Conservation (phyloP, 2,329 filamentous ascomycete species). For the Fusarium multiceps region DNA sequence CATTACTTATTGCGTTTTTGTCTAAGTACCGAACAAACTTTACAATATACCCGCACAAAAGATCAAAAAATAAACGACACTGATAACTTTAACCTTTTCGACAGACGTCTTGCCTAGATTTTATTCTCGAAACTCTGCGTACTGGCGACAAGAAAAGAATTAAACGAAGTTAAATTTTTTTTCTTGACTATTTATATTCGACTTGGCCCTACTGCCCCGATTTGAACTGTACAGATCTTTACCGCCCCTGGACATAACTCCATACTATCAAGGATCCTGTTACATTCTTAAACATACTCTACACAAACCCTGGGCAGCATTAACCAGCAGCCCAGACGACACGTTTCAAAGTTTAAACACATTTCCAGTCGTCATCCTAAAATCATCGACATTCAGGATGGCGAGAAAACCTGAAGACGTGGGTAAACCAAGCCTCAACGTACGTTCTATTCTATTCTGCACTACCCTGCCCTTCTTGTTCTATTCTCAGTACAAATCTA, state of each 20-base stretch:
- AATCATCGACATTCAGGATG: neutral
- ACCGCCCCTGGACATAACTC: constrained; percentile 40
- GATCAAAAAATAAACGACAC: neutral
- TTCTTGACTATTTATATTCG: neutral
- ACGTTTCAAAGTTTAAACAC: neutral
- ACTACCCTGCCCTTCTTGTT: neutral
- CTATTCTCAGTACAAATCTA: neutral
- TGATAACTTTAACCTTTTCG: neutral
- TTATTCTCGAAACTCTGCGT: neutral
- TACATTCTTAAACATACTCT: constrained; percentile 44
- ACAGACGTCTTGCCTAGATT: neutral
- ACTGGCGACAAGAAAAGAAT: neutral
- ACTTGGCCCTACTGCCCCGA: neutral
- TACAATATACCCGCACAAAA: constrained; percentile 5
- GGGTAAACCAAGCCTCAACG: neutral
- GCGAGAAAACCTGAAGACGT: neutral
- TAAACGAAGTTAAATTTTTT: neutral
- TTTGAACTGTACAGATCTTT: constrained; percentile 37
- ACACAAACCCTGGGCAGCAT: constrained; percentile 37
- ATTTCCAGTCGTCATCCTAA: neutral
- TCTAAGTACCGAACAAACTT: neutral
- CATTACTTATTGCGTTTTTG: neutral
- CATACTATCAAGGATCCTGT: constrained; percentile 36
- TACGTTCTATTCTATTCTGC: neutral
- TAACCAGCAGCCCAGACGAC: constrained; percentile 6